Base-by-base conservation (phyloP, 192 early-diverging fungal species). In the Tieghemiomyces parasiticus region DNA sequence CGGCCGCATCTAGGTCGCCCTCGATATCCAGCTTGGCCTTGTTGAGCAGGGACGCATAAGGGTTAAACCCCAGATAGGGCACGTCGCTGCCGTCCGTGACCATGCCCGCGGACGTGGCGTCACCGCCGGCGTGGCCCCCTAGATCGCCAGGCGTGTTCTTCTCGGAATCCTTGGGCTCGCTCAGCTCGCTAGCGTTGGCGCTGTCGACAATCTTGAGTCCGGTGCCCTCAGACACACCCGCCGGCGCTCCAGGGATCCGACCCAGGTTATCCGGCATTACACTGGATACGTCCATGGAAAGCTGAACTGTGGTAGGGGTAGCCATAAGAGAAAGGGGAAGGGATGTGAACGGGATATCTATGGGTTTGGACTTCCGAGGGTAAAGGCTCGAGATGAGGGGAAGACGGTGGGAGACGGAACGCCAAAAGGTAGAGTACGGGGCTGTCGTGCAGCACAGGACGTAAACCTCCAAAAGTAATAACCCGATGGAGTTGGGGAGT, bases 21-120 rank as follows among this genome's bases (percentile, higher is more conserved):
- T 75, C 71, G 53, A 87, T 81, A 65, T 83, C 78, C 51, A 87
- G 63, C 54, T 77, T 81, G 32, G 84, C 84, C 69, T 84, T 84
- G 72, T 83, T 84, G n/a, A 87, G 67, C 48, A 84, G 61, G 24
- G 78, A 77, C 2, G 78, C 72, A 53, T 85, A 84, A 13, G 81
- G 78, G 61, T 60, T 72, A 56, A 72, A 62, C 20, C 67, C 69
- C 44, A 66, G 24, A 28, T 29, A 52, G 50, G 50, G 50, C 14
- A 25, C 26, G 30, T 20, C 30, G 26, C 26, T 42, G 38, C 6
- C 16, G 38, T 42, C 38, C 6, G 6, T 16, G 16, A 6, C 16
- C 8, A 42, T 13, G 20, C 50, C 50, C 30, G 50, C 26, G 12
- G 50, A 25, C 14, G 50, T 2, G 50, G 50, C 1, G 4, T 13